phyloP scores from a whole-genome alignment of 805 yeast species.

The Starmerella etchellsii region DNA sequence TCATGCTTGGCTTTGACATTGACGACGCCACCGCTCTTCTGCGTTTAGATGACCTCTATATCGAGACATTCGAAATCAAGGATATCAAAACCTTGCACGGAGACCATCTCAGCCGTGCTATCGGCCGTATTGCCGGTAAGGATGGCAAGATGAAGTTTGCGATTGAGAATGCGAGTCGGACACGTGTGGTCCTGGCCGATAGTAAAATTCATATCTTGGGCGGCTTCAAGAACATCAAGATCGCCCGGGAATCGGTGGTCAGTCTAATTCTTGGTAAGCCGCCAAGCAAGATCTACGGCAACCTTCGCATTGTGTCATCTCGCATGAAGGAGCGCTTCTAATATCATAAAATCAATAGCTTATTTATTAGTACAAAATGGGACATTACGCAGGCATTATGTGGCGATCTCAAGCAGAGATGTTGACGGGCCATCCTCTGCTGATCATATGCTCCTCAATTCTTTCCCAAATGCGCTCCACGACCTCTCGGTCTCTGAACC shows the following conservation, averaged over 20 bases:
- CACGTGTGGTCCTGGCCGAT: slow-evolving; percentile 95
- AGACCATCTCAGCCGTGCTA: slow-evolving; percentile 95
- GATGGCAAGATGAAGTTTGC: slow-evolving; percentile 99
- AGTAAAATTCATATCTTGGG: slow-evolving; percentile 93
- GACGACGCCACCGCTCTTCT: slow-evolving; percentile 94
- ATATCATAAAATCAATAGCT: neutral
- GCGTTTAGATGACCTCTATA: slow-evolving; percentile 88
- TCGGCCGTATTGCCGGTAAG: slow-evolving; percentile 98
- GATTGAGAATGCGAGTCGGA: slow-evolving; percentile 94
- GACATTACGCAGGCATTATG: neutral
- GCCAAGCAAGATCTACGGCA: slow-evolving; percentile 96
- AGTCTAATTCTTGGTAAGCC: slow-evolving; percentile 92
- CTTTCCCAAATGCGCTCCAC: slow-evolving; percentile 76
- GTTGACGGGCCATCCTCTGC: slow-evolving; percentile 43
- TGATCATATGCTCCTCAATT: slow-evolving; percentile 58
- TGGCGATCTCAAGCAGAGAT: too few relatives aligned
- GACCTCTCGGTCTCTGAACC: slow-evolving; percentile 82
- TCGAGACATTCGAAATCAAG: slow-evolving; percentile 92
- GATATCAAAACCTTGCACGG: slow-evolving; percentile 93
- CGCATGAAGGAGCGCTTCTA: slow-evolving; percentile 92
- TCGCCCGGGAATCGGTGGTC: slow-evolving; percentile 97
- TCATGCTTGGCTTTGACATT: slow-evolving; percentile 88
- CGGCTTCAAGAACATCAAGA: slow-evolving; percentile 90
- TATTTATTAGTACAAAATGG: neutral
- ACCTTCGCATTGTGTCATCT: slow-evolving; percentile 90